phyloP scores from a whole-genome alignment of 2,329 filamentous ascomycete genomes.

The Pseudogymnoascus sp. region DNA sequence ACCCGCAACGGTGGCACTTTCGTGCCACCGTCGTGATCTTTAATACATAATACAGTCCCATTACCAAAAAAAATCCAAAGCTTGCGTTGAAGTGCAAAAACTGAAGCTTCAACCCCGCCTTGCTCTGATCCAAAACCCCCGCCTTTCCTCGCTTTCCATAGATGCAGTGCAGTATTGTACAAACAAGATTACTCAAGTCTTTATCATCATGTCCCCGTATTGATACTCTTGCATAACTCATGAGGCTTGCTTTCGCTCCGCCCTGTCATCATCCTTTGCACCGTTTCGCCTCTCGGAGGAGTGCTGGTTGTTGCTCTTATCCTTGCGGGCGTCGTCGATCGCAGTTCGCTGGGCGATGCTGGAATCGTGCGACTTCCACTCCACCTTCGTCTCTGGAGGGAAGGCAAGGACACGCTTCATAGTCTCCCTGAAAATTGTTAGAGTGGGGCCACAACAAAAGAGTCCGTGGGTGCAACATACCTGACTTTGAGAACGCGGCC shows the following conservation, averaged over 20 bases:
- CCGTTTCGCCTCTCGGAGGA: slow-evolving; percentile 21
- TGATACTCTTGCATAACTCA: slow-evolving; percentile 8
- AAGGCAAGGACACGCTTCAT: slow-evolving; percentile 85
- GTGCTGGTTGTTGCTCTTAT: slow-evolving; percentile 53
- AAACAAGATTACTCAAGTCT: slow-evolving; percentile 8
- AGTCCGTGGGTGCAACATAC: slow-evolving; percentile 40
- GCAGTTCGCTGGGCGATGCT: slow-evolving; percentile 87
- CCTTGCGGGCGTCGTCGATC: slow-evolving; percentile 83
- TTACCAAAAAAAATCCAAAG: slow-evolving; percentile 4
- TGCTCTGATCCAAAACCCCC: slow-evolving; percentile 10
- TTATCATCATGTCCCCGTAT: slow-evolving; percentile 11
- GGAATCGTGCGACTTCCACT: slow-evolving; percentile 94
- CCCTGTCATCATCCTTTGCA: slow-evolving; percentile 18
- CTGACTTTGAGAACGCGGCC: slow-evolving; percentile 93
- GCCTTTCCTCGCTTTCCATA: slow-evolving; percentile 10
- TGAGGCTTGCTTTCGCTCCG: slow-evolving; percentile 12
- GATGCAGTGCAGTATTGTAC: slow-evolving; percentile 12
- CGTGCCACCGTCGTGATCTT: not conserved
- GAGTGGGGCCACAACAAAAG: not conserved
- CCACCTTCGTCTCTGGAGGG: slow-evolving; percentile 78
- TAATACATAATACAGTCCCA: slow-evolving; percentile 7
- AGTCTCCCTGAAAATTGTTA: slow-evolving; percentile 52
- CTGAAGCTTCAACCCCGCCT: not conserved
- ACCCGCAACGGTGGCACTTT: not conserved
- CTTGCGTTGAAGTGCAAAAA: not conserved